Evolutionary conservation across 2,329 filamentous ascomycete genomes (phyloP).

Genomic region (Pezizomycotina sp.): DNA sequence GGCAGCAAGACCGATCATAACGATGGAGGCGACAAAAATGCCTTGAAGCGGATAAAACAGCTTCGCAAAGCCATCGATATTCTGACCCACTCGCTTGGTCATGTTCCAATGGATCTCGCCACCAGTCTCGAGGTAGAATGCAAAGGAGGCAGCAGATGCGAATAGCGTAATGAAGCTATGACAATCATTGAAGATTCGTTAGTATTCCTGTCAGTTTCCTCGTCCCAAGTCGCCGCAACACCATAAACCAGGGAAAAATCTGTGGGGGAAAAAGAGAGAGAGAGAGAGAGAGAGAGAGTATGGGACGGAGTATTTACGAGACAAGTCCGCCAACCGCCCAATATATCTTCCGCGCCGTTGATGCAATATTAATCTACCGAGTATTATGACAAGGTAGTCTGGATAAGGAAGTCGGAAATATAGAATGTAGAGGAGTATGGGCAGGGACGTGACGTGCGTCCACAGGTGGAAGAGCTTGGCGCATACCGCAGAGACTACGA

Average conservation of each 20-base stretch:
- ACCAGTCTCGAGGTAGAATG: slow-evolving; percentile 31
- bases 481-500: slow-evolving; percentile 27
- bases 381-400: slow-evolving; percentile 27
- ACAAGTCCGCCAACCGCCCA: slow-evolving; percentile 24
- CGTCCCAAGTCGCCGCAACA: no score
- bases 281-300: slow-evolving; percentile 2
- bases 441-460: slow-evolving; percentile 27
- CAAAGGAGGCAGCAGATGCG: slow-evolving; percentile 28
- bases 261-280: slow-evolving; percentile 5
- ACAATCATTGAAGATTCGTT: slow-evolving; percentile 2
- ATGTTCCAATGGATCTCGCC: slow-evolving; percentile 31
- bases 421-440: slow-evolving; percentile 27
- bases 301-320: slow-evolving; percentile 24
- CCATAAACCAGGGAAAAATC: no score
- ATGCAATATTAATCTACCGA: slow-evolving; percentile 27
- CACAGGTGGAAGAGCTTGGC: slow-evolving; percentile 28
- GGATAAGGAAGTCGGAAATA: slow-evolving; percentile 30
- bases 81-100: slow-evolving; percentile 25
- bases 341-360: no score
- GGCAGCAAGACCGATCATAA: no score
- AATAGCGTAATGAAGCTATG: slow-evolving; percentile 27
- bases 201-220: slow-evolving; percentile 1
- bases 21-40: slow-evolving; percentile 9
- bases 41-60: background rate
- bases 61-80: slow-evolving; percentile 2